Conservation (phyloP, 345 rosid genomes). For the Bruguiera gymnorhiza region DNA sequence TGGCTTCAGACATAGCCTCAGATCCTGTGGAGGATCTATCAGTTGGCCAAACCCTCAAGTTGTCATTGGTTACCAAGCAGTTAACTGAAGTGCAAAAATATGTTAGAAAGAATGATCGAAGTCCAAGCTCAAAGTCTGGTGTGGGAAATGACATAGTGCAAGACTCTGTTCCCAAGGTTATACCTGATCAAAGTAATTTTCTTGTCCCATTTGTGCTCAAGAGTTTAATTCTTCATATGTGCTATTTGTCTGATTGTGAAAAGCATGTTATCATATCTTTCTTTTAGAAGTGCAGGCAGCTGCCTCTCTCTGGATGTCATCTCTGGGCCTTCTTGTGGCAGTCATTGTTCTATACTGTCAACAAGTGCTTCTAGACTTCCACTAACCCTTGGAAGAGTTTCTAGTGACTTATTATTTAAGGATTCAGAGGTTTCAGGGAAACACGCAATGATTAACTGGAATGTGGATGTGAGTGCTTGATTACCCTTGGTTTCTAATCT, state of each 20-base stretch:
- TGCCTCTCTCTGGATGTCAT: conserved; percentile 83
- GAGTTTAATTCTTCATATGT: conserved; percentile 20
- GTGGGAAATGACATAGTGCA: conserved; percentile 32
- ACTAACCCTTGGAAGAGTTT: conserved; percentile 80
- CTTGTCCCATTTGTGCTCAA: conserved; percentile 16
- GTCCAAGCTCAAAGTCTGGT: conserved; percentile 25
- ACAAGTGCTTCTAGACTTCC: conserved; percentile 67
- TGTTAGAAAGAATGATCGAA: conserved; percentile 36
- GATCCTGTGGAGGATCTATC: conserved; percentile 50
- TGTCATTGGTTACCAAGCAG: conserved; percentile 29
- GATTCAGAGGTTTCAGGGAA: conserved; percentile 97
- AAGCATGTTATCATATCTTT: conserved; percentile 48
- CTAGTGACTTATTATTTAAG: conserved; percentile 65
- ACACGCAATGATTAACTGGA: conserved; percentile 96
- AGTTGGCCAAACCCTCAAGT: conserved; percentile 69
- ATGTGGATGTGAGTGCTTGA: conserved; percentile 52
- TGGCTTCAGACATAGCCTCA: conserved; percentile 55
- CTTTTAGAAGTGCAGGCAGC: conserved; percentile 92
- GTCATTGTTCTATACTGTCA: conserved; percentile 52
- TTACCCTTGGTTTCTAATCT: conserved; percentile 11
- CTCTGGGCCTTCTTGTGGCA: conserved; percentile 82
- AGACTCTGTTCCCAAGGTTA: conserved; percentile 31
- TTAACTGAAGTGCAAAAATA: conserved; percentile 41
- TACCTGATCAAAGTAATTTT: conserved; percentile 69
- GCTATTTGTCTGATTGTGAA: conserved; percentile 30